These are phyloP conservation scores for Yamadazyma olivae DNA, from an alignment of 805 yeast genomes.

Conservation along the genomic window DNA sequence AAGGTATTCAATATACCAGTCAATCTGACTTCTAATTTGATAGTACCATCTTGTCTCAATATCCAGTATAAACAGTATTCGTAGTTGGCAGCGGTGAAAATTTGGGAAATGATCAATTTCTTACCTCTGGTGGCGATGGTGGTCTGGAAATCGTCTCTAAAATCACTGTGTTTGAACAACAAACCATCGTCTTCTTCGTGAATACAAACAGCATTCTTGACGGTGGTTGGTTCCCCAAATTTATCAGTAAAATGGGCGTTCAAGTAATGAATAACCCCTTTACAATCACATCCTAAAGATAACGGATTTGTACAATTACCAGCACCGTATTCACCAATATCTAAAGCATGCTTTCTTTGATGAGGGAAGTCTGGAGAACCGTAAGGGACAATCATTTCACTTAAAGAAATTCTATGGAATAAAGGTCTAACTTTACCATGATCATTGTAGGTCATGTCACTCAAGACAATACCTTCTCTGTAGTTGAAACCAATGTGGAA, in stretches of 20 bases:
- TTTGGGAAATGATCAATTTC: slow-evolving; percentile 70
- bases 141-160: slow-evolving; percentile 75
- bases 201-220: slow-evolving; percentile 76
- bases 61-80: slow-evolving; percentile 84
- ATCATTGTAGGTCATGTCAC: slow-evolving; percentile 71
- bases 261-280: slow-evolving; percentile 79
- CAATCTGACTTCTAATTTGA: slow-evolving; percentile 72
- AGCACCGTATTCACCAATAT: slow-evolving; percentile 86
- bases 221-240: slow-evolving; percentile 65
- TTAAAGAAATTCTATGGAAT: slow-evolving; percentile 73
- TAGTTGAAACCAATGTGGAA: slow-evolving; percentile 82
- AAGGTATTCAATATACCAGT: slow-evolving; percentile 83
- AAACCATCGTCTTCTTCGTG: slow-evolving; percentile 86
- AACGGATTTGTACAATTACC: slow-evolving; percentile 82
- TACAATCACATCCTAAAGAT: slow-evolving; percentile 79
- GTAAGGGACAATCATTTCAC: slow-evolving; percentile 85
- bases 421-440: slow-evolving; percentile 71
- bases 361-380: slow-evolving; percentile 79
- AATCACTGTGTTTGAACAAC: slow-evolving; percentile 78
- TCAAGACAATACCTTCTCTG: slow-evolving; percentile 79
- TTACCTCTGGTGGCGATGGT: slow-evolving; percentile 74
- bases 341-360: slow-evolving; percentile 83
- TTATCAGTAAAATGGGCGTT: slow-evolving; percentile 74
- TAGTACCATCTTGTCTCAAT: slow-evolving; percentile 80
- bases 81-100: slow-evolving; percentile 83